Evolutionary conservation across 768 basidiomycete genomes (phyloP), one percentile per base, ranked within the genome.

Genomic region (Macrolepiota albuminosa): DNA sequence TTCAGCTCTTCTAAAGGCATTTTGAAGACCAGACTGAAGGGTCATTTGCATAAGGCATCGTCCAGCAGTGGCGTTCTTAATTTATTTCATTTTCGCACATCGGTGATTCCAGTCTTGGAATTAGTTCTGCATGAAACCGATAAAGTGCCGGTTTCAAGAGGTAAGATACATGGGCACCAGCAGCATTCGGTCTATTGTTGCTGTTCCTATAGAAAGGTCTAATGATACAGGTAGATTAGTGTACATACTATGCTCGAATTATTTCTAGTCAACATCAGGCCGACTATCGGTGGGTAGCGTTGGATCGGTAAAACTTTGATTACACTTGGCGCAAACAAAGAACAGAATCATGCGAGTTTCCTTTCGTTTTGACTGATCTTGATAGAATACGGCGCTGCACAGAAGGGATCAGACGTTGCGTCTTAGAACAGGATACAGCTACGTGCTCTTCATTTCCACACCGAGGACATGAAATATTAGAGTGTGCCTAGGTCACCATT

Each of bases 311-410:
- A 88, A 93, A 66, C 78, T 84, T 64, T 89, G 77, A 64, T 88
- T 87, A 71, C 91, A 93, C 66, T 89, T 89, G 24, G 85, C 84
- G 70, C 93, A 95, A 49, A 94, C 92, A 69, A 86, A 95, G 77
- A 95, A 95, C 2, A 94, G 80, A 53, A 92, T 91, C 94, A 96
- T 96, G 2, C 91, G 83, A 1, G 96, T 98, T 70, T 96, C 93
- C 67, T 93, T 93, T 57, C 96, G 88, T 71, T 96, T 95, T 18
- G 94, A 97, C 71, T 98, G 96, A 73, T 98, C 96, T 73, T 98
- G 96, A 72, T 90, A 98, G 70, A 91, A 85, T 5, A 98, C 95
- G 54, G 93, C 85, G 69, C 95, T 98, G 68, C n/a, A 62, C 16
- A 54, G 58, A 56, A 31, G 51, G 60, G 42, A 55, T 45, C 39